Percentiles rank a stretch among this genome's conserved stretches.
Evolutionary conservation across 768 basidiomycete species (phyloP).

Genomic region (Mrakia frigida): DNA sequence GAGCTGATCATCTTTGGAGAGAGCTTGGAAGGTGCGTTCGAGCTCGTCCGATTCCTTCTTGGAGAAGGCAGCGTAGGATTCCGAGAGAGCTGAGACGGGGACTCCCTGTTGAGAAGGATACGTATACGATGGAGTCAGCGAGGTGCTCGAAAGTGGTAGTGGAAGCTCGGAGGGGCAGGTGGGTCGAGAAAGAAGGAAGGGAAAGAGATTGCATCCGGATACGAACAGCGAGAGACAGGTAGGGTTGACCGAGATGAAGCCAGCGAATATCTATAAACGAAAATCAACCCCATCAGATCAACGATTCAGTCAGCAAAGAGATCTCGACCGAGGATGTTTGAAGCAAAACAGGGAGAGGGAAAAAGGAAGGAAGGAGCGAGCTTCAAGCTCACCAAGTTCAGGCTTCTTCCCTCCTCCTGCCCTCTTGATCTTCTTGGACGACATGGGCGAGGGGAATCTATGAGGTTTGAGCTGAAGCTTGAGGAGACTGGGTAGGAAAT

Average conservation of each 20-base stretch:
- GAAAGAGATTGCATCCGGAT: not conserved
- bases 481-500: not conserved
- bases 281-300: not conserved
- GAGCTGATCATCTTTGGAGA: constrained; percentile 1
- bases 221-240: constrained; percentile 7
- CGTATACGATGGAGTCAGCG: not conserved
- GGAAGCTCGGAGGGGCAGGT: not conserved
- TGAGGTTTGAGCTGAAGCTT: not conserved
- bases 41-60: constrained; percentile 22
- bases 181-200: not conserved
- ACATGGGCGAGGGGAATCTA: not conserved
- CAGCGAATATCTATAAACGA: constrained; percentile 13
- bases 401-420: not conserved
- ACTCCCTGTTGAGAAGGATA: constrained; percentile 3
- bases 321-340: too few species aligned
- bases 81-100: constrained; percentile 19
- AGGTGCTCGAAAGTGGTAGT: not conserved
- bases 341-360: too few species aligned
- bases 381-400: not conserved
- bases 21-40: constrained; percentile 20
- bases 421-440: not conserved
- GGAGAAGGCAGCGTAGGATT: constrained; percentile 23
- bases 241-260: constrained; percentile 28
- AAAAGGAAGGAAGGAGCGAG: not conserved
- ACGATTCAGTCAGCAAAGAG: not conserved